Evolutionary conservation across 352 stramenopile species (phyloP).

Genomic region (Pythium utonaiense): DNA sequence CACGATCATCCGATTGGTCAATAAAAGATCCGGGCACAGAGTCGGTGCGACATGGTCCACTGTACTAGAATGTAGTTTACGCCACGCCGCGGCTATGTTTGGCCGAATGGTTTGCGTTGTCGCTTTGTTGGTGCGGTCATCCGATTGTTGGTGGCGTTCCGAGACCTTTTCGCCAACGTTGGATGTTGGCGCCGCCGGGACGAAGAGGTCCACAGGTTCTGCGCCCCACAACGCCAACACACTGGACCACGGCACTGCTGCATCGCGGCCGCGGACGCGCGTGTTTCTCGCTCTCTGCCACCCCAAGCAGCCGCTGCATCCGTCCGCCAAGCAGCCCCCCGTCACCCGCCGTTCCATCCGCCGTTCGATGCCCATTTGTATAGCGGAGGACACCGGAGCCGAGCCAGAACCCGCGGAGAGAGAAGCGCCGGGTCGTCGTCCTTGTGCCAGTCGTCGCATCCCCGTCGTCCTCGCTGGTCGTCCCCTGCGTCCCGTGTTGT

Average conservation of each 20-base stretch:
- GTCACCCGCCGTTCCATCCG: neutral
- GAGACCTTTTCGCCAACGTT: slow-evolving; percentile 4
- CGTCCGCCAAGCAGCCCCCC: neutral
- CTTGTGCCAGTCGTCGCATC: slow-evolving; percentile 5
- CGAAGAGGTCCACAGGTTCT: neutral
- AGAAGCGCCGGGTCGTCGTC: neutral
- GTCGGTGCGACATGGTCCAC: too few species aligned
- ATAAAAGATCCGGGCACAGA: too few species aligned
- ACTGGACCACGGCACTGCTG: too few species aligned
- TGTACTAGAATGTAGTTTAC: neutral
- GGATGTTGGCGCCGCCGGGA: neutral
- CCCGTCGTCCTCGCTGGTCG: too few species aligned
- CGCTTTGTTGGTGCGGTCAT: slow-evolving; percentile 1
- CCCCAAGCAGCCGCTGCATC: slow-evolving; percentile 3
- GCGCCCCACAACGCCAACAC: neutral
- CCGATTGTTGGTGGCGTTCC: slow-evolving; percentile 4
- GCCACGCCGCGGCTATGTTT: neutral
- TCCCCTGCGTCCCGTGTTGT: neutral
- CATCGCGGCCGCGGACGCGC: too few species aligned
- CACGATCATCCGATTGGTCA: too few species aligned
- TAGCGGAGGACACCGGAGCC: slow-evolving; percentile 11
- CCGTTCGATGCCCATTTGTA: slow-evolving; percentile 6
- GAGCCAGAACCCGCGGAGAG: slow-evolving; percentile 15
- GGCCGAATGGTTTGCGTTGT: neutral
- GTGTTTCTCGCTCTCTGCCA: neutral